Percentiles rank a stretch among this genome's conserved stretches.
Evolutionary conservation across 2,329 filamentous ascomycete species (phyloP).

Genomic region (Fusarium nisikadoi): DNA sequence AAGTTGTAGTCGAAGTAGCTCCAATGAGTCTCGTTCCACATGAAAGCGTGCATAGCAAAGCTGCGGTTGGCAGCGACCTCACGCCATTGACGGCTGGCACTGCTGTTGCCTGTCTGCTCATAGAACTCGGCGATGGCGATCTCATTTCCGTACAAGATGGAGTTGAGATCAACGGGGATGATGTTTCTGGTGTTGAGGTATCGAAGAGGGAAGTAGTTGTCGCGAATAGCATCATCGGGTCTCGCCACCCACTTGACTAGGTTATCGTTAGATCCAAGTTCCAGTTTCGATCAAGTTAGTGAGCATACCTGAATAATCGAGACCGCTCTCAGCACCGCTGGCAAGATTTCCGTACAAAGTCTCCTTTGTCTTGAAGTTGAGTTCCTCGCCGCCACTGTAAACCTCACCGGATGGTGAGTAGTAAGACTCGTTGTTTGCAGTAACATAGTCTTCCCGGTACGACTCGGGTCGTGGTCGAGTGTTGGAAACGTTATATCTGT

Average conservation of each 20-base stretch:
- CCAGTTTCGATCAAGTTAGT: not conserved
- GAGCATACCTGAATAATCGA: constrained; percentile 64
- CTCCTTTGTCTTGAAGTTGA: constrained; percentile 64
- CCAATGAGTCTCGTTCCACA: constrained; percentile 72
- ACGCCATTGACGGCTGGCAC: constrained; percentile 61
- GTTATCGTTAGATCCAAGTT: not conserved
- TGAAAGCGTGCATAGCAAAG: constrained; percentile 69
- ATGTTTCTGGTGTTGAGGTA: constrained; percentile 69
- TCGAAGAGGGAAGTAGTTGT: constrained; percentile 73
- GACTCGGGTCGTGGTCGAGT: constrained; percentile 75
- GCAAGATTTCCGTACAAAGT: constrained; percentile 71
- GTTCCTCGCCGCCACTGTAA: constrained; percentile 61
- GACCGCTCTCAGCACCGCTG: constrained; percentile 72
- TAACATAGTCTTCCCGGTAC: constrained; percentile 72
- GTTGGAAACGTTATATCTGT: constrained; percentile 68
- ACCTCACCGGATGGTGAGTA: constrained; percentile 67
- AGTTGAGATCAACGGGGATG: constrained; percentile 74
- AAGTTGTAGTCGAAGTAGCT: constrained; percentile 78
- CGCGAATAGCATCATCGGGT: constrained; percentile 66
- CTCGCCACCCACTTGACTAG: constrained; percentile 66
- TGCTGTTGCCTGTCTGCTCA: constrained; percentile 60
- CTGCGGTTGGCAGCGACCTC: constrained; percentile 63
- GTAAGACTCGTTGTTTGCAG: constrained; percentile 73
- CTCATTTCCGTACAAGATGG: constrained; percentile 75
- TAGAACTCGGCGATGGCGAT: constrained; percentile 67